Percentiles rank a stretch among this genome's conserved stretches.
Conservation (phyloP, 441 rosid species). For the Erodium trifolium region DNA sequence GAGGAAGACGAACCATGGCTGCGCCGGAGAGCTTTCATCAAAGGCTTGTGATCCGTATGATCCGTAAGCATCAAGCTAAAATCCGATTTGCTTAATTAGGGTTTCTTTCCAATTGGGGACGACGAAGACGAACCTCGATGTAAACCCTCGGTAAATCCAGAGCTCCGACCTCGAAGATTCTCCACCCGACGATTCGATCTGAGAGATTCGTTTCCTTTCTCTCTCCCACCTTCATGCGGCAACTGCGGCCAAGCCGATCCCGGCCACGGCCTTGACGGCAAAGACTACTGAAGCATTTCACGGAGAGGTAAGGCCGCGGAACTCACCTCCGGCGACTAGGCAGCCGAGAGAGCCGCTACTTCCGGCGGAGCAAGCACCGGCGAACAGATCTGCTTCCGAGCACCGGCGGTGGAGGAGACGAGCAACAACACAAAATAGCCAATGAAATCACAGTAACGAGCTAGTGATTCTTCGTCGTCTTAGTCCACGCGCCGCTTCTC, state of each 20-base stretch:
- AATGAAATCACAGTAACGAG: not conserved
- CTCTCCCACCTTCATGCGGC: no score
- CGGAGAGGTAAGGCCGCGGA: slow-evolving; percentile 31
- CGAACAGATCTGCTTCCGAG: not conserved
- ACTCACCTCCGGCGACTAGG: no score
- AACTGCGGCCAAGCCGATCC: slow-evolving; percentile 22
- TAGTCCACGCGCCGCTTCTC: not conserved
- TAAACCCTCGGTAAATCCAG: no score
- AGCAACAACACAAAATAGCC: not conserved
- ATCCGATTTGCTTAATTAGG: not conserved
- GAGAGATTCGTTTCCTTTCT: no score
- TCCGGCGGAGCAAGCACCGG: not conserved
- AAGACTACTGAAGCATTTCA: slow-evolving; percentile 44
- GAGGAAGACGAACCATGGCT: slow-evolving; percentile 73
- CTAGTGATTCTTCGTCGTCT: not conserved
- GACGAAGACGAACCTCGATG: slow-evolving; percentile 11
- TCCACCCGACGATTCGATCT: no score
- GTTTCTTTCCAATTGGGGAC: slow-evolving; percentile 39
- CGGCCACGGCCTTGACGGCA: slow-evolving; percentile 61
- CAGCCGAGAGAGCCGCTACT: not conserved
- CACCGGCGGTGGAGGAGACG: not conserved
- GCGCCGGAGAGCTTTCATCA: slow-evolving; percentile 82
- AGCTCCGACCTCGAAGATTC: no score
- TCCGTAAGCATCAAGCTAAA: not conserved
- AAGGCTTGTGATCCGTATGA: not conserved